phyloP scores from a whole-genome alignment of 306 rosid genomes.

The Cicer judaicum region DNA sequence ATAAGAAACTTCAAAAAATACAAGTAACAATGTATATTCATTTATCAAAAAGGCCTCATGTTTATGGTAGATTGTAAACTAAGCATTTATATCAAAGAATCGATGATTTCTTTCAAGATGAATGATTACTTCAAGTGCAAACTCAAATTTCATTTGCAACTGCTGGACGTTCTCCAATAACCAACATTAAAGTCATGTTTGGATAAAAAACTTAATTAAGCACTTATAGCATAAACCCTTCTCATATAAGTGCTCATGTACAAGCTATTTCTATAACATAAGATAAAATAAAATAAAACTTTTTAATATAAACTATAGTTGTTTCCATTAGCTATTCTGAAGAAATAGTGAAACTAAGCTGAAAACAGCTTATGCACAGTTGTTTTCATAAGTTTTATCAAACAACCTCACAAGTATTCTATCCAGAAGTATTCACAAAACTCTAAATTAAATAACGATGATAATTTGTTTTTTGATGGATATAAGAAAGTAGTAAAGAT shows the following conservation, averaged over 20 bases:
- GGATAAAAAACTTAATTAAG: too few relatives aligned
- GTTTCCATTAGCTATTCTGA: too few relatives aligned
- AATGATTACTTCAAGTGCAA: background rate
- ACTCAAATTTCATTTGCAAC: background rate
- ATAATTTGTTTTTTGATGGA: conserved; percentile 2
- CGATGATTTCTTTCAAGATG: conserved; percentile 17
- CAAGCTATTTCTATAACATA: too few relatives aligned
- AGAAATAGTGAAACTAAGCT: too few relatives aligned
- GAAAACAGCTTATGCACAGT: too few relatives aligned
- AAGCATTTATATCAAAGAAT: background rate
- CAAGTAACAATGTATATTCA: conserved; percentile 6
- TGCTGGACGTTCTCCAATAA: background rate
- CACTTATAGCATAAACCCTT: too few relatives aligned
- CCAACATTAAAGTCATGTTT: too few relatives aligned
- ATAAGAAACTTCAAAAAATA: conserved; percentile 12
- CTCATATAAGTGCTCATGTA: too few relatives aligned
- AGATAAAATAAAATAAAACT: too few relatives aligned
- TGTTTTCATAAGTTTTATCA: too few relatives aligned
- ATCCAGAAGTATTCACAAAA: conserved; percentile 9
- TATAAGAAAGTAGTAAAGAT: conserved; percentile 16
- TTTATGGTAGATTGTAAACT: conserved; percentile 8
- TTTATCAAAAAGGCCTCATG: conserved; percentile 8
- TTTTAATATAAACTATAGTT: too few relatives aligned
- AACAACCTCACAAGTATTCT: background rate
- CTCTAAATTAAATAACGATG: conserved; percentile 11